These are phyloP conservation scores for Porogramme epimiltina DNA, from an alignment of 1,284 basidiomycete genomes.

Conservation along the genomic window DNA sequence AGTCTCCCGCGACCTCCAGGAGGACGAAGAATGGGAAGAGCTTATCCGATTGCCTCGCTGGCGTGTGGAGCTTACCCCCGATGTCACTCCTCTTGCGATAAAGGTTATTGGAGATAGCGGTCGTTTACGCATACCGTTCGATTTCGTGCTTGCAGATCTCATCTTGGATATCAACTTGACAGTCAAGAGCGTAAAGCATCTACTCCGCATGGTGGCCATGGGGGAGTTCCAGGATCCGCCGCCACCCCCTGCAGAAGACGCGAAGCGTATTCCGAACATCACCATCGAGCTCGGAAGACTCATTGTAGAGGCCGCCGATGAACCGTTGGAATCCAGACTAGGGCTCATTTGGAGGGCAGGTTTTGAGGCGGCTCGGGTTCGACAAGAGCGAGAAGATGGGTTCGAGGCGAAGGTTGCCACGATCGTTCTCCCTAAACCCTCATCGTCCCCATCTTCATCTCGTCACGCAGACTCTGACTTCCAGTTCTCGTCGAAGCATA, in stretches of 20 bases:
- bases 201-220: constrained; percentile 49
- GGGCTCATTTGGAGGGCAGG: constrained; percentile 83
- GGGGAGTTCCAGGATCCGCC: constrained; percentile 52
- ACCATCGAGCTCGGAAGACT: constrained; percentile 61
- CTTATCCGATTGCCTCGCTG: constrained; percentile 66
- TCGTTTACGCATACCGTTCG: constrained; percentile 79
- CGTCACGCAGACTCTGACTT: constrained; percentile 36
- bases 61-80: constrained; percentile 38
- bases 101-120: constrained; percentile 65
- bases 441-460: constrained; percentile 17
- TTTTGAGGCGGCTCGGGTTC: constrained; percentile 71
- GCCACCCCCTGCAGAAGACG: constrained; percentile 64
- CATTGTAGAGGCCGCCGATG: constrained; percentile 85
- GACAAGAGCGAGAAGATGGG: constrained; percentile 79
- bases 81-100: constrained; percentile 33
- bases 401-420: constrained; percentile 80
- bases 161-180: constrained; percentile 68
- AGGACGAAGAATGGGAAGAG: constrained; percentile 74
- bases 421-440: constrained; percentile 46
- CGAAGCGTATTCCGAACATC: constrained; percentile 74
- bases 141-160: constrained; percentile 76
- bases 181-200: constrained; percentile 70
- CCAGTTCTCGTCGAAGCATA: constrained; percentile 64
- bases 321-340: constrained; percentile 82
- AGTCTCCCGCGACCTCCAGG: constrained; percentile 37